Evolutionary conservation across 116 monocot species (phyloP).

Genomic region (Zostera marina): DNA sequence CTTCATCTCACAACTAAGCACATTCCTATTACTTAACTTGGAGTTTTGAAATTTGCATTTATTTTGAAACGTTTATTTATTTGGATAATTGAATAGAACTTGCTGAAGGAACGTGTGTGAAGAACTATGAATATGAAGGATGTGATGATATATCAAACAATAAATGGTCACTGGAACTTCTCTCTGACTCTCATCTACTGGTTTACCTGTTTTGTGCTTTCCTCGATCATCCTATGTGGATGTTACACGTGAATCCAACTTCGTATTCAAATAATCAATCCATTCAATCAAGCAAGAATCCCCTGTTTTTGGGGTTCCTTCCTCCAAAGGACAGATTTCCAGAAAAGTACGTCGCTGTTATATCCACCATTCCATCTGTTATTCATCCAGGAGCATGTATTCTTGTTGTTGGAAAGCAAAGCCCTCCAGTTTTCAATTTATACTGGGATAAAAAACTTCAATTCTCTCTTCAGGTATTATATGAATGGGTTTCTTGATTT

Average conservation of each 20-base stretch:
- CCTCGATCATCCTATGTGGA: slow-evolving; percentile 94
- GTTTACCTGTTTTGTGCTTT: slow-evolving; percentile 77
- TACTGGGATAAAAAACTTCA: slow-evolving; percentile 95
- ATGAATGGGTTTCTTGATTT: not conserved
- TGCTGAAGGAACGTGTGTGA: slow-evolving; percentile 91
- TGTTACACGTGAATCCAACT: slow-evolving; percentile 76
- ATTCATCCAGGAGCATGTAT: slow-evolving; percentile 88
- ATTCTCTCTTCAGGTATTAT: slow-evolving; percentile 75
- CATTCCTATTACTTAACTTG: not conserved
- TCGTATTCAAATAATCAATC: slow-evolving; percentile 70
- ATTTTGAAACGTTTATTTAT: slow-evolving; percentile 6
- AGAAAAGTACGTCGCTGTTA: slow-evolving; percentile 88
- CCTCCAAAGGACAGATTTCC: slow-evolving; percentile 92
- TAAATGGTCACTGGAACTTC: slow-evolving; percentile 60
- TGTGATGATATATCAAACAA: slow-evolving; percentile 43
- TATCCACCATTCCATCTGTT: slow-evolving; percentile 59
- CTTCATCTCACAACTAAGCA: not conserved
- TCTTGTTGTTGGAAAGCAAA: slow-evolving; percentile 76
- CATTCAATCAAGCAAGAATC: slow-evolving; percentile 74
- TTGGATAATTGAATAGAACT: slow-evolving; percentile 35
- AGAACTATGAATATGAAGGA: slow-evolving; percentile 56
- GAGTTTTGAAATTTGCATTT: not conserved
- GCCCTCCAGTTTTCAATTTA: slow-evolving; percentile 60
- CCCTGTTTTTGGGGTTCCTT: slow-evolving; percentile 78
- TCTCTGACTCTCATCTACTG: slow-evolving; percentile 75